Evolutionary conservation across 495 filamentous ascomycete species (phyloP).

Genomic region (Penicillium canescens): DNA sequence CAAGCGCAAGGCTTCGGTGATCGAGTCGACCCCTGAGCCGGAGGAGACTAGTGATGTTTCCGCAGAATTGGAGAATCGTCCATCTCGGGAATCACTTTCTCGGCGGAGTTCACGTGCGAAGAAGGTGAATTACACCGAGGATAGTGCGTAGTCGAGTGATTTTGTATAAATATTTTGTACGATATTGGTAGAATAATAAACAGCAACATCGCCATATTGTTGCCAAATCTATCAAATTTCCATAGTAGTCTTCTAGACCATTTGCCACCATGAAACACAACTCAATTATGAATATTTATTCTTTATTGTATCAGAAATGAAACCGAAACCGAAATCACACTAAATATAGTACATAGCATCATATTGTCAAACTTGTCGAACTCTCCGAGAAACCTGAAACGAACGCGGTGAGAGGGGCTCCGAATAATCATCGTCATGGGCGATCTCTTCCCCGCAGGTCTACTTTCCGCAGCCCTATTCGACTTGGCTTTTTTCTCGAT

Average conservation of each 20-base stretch:
- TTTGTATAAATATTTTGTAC: conserved; percentile 3
- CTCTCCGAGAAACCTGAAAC: too few species aligned
- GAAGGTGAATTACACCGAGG: conserved; percentile 50
- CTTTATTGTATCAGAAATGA: too few species aligned
- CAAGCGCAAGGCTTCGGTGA: conserved; percentile 37
- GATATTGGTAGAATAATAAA: background rate
- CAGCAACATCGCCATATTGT: too few species aligned
- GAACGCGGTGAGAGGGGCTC: background rate
- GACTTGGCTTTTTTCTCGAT: background rate
- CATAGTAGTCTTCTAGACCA: too few species aligned
- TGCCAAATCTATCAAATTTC: too few species aligned
- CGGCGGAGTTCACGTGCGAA: conserved; percentile 41
- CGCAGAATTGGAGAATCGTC: conserved; percentile 10
- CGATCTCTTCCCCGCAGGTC: conserved; percentile 13
- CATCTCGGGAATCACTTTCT: conserved; percentile 7
- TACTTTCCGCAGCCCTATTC: background rate
- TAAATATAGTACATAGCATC: too few species aligned
- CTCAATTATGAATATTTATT: too few species aligned
- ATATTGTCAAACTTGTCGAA: too few species aligned
- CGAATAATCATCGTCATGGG: conserved; percentile 10
- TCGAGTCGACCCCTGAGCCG: conserved; percentile 28
- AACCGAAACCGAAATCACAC: too few species aligned
- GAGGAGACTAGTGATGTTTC: conserved; percentile 19
- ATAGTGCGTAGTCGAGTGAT: conserved; percentile 25
- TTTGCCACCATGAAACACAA: background rate